Conservation (phyloP, 2,329 filamentous ascomycete species). For the Saccharata proteae region DNA sequence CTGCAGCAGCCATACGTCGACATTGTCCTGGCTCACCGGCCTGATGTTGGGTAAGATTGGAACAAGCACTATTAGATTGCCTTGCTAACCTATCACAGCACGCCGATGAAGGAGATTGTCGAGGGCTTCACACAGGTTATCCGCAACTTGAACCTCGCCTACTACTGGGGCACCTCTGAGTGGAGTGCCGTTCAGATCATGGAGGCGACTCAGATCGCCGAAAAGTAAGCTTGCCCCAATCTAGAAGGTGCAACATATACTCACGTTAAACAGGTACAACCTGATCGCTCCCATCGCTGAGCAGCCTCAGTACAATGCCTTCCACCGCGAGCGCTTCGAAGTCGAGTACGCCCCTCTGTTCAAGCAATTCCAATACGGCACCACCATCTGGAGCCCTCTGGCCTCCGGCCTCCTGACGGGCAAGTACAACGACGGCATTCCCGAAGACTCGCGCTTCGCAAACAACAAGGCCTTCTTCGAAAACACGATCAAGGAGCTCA, state of each 20-base stretch:
- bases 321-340: conserved; percentile 50
- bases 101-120: conserved; percentile 52
- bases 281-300: conserved; percentile 45
- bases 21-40: conserved; percentile 50
- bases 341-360: conserved; percentile 48
- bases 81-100: conserved; percentile 21
- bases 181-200: conserved; percentile 48
- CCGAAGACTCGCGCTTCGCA: conserved; percentile 48
- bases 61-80: no score
- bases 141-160: conserved; percentile 45
- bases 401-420: conserved; percentile 47
- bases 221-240: no score
- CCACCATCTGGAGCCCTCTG: conserved; percentile 44
- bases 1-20: conserved; percentile 56
- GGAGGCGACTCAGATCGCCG: conserved; percentile 46
- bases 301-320: conserved; percentile 49
- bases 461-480: conserved; percentile 47
- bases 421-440: conserved; percentile 54
- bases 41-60: conserved; percentile 36
- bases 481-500: conserved; percentile 40
- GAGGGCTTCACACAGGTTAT: conserved; percentile 40
- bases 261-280: conserved; percentile 42
- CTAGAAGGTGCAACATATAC: no score
- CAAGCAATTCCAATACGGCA: conserved; percentile 45
- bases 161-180: conserved; percentile 53